Base-by-base conservation (phyloP, 73 alveolate species). In the Blepharisma japonicum region DNA sequence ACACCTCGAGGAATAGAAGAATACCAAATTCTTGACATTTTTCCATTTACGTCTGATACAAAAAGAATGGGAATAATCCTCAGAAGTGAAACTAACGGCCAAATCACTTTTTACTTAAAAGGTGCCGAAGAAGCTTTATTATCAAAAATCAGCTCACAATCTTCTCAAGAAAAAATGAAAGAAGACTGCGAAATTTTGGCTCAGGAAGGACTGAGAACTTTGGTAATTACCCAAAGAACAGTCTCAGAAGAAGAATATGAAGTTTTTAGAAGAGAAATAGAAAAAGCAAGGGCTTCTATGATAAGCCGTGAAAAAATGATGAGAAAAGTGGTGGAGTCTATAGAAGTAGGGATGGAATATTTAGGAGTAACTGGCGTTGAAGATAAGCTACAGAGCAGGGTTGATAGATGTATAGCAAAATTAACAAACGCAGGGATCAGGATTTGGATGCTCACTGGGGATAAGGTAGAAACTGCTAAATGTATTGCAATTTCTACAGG, bases 361-460 rank as follows among this genome's bases (percentile, higher is more conserved):
- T 83, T 94, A 56, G 96, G 98, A 6, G 89, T 94, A 7, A 92
- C 98, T 25, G 99, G 99, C 0, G 99, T 94, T 6, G 99, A 94
- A 92, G 99, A 94, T 80, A 84, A 87, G 68, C 90, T 94, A 6
- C 91, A 94, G 87, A 96, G 84, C 8, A 94, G 90, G 45, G 97
- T 94, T 0, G 87, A 88, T 20, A 77, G 77, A 42, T 77, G 92
- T 25, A 91, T 94, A 46, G 97, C 91, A 77, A 81, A 88, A 9
- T 55, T 94, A 6, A 79, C 94, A 47, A 89, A 87, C 78, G 99
- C 98, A 32, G 97, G 97, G 20, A 89, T 94, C 20, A 88, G 86
- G 68, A 87, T 94, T 39, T 94, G 99, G 99, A 94, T 94, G 99
- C 77, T 94, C 70, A 94, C 99, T 20, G 99, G 99, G 27, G 99